These are phyloP conservation scores for Sphaerulina vaccinii DNA, from an alignment of 2,329 filamentous ascomycete species.

Conservation along the genomic window DNA sequence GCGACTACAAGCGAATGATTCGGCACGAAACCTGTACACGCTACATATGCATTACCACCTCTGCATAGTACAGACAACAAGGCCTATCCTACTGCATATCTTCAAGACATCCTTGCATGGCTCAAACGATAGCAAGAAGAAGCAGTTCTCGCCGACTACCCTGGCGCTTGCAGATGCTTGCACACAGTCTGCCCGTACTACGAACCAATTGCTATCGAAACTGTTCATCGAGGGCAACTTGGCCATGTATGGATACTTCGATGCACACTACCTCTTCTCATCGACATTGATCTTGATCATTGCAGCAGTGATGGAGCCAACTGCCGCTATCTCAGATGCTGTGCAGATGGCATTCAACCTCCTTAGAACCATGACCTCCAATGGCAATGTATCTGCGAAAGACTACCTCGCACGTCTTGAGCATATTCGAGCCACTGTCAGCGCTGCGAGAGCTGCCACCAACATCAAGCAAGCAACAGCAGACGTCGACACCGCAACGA, in stretches of 20 bases:
- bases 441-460: not conserved
- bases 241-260: constrained; percentile 50
- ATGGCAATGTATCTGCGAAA: constrained; percentile 45
- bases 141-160: constrained; percentile 33
- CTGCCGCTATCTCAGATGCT: constrained; percentile 38
- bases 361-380: constrained; percentile 41
- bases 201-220: constrained; percentile 45
- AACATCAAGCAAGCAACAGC: not conserved
- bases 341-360: constrained; percentile 44
- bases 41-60: constrained; percentile 41
- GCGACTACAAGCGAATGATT: constrained; percentile 34
- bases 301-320: constrained; percentile 40
- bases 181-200: constrained; percentile 47
- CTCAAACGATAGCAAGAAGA: constrained; percentile 8
- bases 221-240: constrained; percentile 51
- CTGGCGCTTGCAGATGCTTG: constrained; percentile 42
- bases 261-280: constrained; percentile 51
- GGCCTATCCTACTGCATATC: constrained; percentile 38
- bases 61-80: constrained; percentile 39
- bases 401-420: constrained; percentile 47
- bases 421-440: constrained; percentile 17
- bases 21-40: constrained; percentile 34
- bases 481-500: not conserved
- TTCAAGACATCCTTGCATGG: constrained; percentile 25
- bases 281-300: constrained; percentile 48